Base-by-base conservation (phyloP, 1,284 basidiomycete genomes). In the Vanrija humicola region DNA sequence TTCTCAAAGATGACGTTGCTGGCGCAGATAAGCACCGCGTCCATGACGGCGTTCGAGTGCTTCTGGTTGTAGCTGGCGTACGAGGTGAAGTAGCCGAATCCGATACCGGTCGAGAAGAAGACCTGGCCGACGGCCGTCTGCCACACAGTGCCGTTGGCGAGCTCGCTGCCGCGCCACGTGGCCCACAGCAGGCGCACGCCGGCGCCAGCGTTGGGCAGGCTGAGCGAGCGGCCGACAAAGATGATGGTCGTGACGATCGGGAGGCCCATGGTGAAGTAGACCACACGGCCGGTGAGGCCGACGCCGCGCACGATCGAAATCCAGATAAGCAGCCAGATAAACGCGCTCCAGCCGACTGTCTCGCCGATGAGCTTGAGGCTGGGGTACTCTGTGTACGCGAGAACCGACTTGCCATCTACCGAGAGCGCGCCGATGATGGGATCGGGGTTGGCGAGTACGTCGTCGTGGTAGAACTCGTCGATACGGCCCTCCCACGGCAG, bases 211-310 rank as follows among this genome's bases (percentile, higher is more conserved):
- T 64, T 64, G 6, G 54, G 52, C 21, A 64, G 58, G 6, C 58
- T 56, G 16, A 62, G 55, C 5, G 61, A 43, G 14, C 61, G 61
- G 9, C 58, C 56, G 44, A 64, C 63, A 38, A 64, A 61, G 54
- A 64, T 62, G 46, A 64, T 64, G 5, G 63, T 64, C 12, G 59
- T 60, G 47, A 64, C 57, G n/a, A 64, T 64, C n/a, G 63, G 63
- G 12, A 64, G 55, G 15, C 63, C 63, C 63, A 64, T 64, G 9
- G 61, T 56, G 38, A 64, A 64, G 55, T 62, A 64, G 12, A 64
- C 63, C 25, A 66, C 62, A 38, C 64, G 52, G 18, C 60, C 62
- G 0, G 61, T 63, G 38, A 61, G 48, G 28, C 62, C 64, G 14
- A 64, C 64, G 7, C 62, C 60, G 10, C 59, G 52, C 40, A 62